Conservation (phyloP, 495 filamentous ascomycete species). For the Niebla homalea region DNA sequence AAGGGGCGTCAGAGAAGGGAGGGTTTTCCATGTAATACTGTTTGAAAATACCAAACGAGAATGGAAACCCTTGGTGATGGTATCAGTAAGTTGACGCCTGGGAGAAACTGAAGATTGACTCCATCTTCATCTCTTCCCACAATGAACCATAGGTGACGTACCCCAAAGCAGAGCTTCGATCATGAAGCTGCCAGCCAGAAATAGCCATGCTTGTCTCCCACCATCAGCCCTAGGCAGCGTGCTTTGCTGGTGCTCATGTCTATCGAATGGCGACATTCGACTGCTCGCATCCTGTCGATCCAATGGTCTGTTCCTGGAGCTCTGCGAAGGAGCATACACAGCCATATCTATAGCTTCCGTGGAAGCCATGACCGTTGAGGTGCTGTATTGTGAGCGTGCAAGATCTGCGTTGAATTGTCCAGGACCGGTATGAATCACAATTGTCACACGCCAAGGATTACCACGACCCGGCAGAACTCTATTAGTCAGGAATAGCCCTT, state of each 20-base stretch:
- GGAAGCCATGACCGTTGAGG: not conserved
- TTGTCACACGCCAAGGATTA: too few species aligned
- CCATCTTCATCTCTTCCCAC: too few species aligned
- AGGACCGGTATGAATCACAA: too few species aligned
- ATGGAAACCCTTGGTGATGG: constrained; percentile 41
- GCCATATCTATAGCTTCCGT: constrained; percentile 2
- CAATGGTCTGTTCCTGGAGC: too few species aligned
- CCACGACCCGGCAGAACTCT: too few species aligned
- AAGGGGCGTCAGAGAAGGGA: constrained; percentile 25
- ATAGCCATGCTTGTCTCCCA: constrained; percentile 52
- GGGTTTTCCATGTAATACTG: constrained; percentile 39
- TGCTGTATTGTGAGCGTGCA: too few species aligned
- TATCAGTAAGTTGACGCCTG: not conserved
- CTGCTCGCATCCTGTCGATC: not conserved
- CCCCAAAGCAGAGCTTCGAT: constrained; percentile 57
- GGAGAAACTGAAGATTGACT: not conserved
- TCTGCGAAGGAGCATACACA: not conserved
- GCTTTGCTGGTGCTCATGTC: not conserved
- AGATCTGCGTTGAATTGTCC: too few species aligned
- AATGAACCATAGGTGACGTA: constrained; percentile 14
- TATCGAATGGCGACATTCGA: not conserved
- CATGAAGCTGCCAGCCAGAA: constrained; percentile 47
- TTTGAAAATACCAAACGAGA: constrained; percentile 49
- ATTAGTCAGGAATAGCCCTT: too few species aligned
- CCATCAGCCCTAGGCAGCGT: constrained; percentile 28